Evolutionary conservation across 2,329 filamentous ascomycete species (phyloP), one percentile per base, ranked within the genome.

Genomic region (Thelonectria olida): DNA sequence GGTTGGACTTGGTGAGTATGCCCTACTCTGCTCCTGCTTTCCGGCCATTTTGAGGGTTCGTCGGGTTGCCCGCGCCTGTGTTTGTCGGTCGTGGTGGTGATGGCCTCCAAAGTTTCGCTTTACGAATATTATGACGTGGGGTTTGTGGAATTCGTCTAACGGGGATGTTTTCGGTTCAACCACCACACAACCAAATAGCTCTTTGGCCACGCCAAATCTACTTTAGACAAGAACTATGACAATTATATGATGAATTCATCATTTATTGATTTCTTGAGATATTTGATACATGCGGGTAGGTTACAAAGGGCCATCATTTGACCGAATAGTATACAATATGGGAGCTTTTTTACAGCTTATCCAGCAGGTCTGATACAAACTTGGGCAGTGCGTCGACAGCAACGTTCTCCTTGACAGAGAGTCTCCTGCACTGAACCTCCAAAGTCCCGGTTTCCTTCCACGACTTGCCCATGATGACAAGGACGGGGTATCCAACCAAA

Each of bases 401-500:
- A 13, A 93, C 85, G 13, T 86, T 79, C 64, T 89, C 82, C 66
- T 85, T 90, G 15, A 91, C 63, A 1, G 81, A 84, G 23, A 95
- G 79, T 57, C 85, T 83, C 61, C 92, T 85, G 77, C 92, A 95
- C 73, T 97, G 92, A 27, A 97, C 86, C 75, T 97, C 93, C 36
- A 91, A 85, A n/a, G 80, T 75, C 44, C 80, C 79, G 2, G 82
- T 78, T 36, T 84, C 78, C 44, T 72, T 80, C 90, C 91, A 97
- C 4, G 81, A 81, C 64, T 86, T 90, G 0, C 95, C 95, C 28
- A 98, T 76, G 2, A 97, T 84, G 12, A 97, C 82, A 8, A 95
- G 83, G 12, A 98, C 82, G 0, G 95, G 95, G 74, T 96, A 97
- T 3, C 96, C 96, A 55, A 95, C 87, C 59, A 96, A 75, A 75